phyloP scores from a whole-genome alignment of 2,329 filamentous ascomycete species.

The Leptographium procerum region DNA sequence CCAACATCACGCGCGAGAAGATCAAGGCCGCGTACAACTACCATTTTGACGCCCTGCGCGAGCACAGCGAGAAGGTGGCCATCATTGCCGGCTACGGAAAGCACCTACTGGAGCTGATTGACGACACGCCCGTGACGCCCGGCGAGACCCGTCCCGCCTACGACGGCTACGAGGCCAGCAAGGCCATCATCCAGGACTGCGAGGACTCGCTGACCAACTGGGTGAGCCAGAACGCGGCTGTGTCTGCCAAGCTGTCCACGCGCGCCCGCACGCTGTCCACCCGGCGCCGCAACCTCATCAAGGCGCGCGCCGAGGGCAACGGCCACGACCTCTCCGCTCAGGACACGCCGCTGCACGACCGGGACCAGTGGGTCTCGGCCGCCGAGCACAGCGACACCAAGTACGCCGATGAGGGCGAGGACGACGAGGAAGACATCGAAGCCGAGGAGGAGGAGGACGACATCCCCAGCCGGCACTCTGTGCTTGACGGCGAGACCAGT shows the following conservation, averaged over 20 bases:
- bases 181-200: conserved; percentile 98
- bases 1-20: conserved; percentile 99
- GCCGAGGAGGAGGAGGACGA: conserved; percentile 18
- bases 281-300: conserved; percentile 64
- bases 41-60: conserved; percentile 92
- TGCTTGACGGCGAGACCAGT: conserved; percentile 39
- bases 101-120: conserved; percentile 91
- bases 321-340: conserved; percentile 75
- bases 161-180: conserved; percentile 96
- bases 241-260: conserved; percentile 75
- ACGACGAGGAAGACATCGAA: conserved; percentile 35
- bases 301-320: conserved; percentile 60
- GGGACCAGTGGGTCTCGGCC: conserved; percentile 76
- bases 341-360: conserved; percentile 65
- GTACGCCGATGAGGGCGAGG: conserved; percentile 55
- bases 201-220: conserved; percentile 96
- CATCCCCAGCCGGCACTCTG: conserved; percentile 26
- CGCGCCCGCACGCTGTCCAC: conserved; percentile 81
- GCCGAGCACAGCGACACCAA: conserved; percentile 48
- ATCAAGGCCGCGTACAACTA: conserved; percentile 97
- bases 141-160: conserved; percentile 94
- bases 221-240: conserved; percentile 81
- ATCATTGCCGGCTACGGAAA: conserved; percentile 97
- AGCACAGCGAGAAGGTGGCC: conserved; percentile 96
- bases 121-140: conserved; percentile 92